phyloP scores from a whole-genome alignment of 768 basidiomycete species.

The Rhizopogon sp. region DNA sequence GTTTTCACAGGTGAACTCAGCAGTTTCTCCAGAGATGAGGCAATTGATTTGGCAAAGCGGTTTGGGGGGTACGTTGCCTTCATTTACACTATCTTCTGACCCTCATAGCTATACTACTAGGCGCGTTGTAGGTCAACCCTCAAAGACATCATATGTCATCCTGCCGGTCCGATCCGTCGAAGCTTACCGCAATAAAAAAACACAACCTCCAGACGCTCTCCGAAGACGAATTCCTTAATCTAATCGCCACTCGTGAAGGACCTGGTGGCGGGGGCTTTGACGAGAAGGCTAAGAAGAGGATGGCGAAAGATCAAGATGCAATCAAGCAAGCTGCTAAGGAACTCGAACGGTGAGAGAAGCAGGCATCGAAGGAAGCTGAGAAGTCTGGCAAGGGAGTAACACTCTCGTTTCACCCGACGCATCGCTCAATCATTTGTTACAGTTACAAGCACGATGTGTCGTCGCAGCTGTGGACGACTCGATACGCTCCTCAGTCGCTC shows the following conservation, averaged over 20 bases:
- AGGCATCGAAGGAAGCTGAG: constrained; percentile 32
- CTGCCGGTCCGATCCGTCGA: constrained; percentile 89
- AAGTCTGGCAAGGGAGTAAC: constrained; percentile 16
- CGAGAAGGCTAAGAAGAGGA: constrained; percentile 76
- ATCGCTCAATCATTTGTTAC: background rate
- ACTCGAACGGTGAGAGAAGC: constrained; percentile 70
- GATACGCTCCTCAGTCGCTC: constrained; percentile 84
- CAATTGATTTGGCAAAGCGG: constrained; percentile 83
- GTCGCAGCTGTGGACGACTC: constrained; percentile 88
- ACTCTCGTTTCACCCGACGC: background rate
- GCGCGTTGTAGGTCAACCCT: constrained; percentile 79
- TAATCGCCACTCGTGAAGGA: constrained; percentile 72
- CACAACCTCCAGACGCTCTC: constrained; percentile 67
- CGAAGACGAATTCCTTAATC: constrained; percentile 85
- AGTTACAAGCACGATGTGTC: constrained; percentile 38
- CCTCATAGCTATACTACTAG: constrained; percentile 43
- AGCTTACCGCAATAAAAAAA: constrained; percentile 83
- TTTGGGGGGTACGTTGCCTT: constrained; percentile 76
- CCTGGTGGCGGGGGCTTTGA: constrained; percentile 46
- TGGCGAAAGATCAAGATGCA: constrained; percentile 74
- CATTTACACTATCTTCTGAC: background rate
- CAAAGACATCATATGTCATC: constrained; percentile 86
- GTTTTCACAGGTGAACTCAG: constrained; percentile 95
- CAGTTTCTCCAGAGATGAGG: constrained; percentile 85
- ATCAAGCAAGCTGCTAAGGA: constrained; percentile 71